These are phyloP conservation scores for Backusella macrospora DNA, from an alignment of 192 early-diverging fungal species.

Conservation along the genomic window DNA sequence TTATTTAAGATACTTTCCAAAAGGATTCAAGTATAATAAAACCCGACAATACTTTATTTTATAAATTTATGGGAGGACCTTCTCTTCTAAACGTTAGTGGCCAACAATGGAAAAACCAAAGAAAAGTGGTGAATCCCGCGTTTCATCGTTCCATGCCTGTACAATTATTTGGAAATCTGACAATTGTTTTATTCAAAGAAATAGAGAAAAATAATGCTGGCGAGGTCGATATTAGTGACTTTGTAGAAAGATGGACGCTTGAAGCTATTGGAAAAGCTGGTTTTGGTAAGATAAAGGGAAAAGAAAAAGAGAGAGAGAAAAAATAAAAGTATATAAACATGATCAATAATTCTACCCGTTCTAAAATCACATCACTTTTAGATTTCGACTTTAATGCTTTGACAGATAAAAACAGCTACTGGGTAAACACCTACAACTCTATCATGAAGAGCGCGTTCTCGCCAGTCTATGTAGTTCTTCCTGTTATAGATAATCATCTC, in stretches of 20 bases:
- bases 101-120: constrained; percentile 1
- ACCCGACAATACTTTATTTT: neutral
- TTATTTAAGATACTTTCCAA: constrained; percentile 19
- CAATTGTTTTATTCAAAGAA: constrained; percentile 8
- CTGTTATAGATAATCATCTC: neutral
- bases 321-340: neutral
- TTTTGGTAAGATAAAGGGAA: constrained; percentile 26
- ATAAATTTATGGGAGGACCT: neutral
- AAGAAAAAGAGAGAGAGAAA: neutral
- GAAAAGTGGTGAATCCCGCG: constrained; percentile 28
- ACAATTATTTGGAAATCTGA: constrained; percentile 23
- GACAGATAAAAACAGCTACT: neutral
- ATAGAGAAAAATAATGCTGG: neutral
- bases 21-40: neutral
- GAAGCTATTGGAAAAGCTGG: constrained; percentile 34
- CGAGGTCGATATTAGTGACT: neutral
- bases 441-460: neutral
- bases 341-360: neutral
- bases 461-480: neutral
- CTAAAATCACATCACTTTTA: neutral
- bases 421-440: neutral
- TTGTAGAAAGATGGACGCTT: constrained; percentile 15
- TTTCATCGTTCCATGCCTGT: constrained; percentile 34
- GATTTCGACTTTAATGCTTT: constrained; percentile 22
- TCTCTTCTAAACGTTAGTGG: neutral